Conservation (phyloP, 1,139 yeast species). For the Citeromyces hawaiiensis region DNA sequence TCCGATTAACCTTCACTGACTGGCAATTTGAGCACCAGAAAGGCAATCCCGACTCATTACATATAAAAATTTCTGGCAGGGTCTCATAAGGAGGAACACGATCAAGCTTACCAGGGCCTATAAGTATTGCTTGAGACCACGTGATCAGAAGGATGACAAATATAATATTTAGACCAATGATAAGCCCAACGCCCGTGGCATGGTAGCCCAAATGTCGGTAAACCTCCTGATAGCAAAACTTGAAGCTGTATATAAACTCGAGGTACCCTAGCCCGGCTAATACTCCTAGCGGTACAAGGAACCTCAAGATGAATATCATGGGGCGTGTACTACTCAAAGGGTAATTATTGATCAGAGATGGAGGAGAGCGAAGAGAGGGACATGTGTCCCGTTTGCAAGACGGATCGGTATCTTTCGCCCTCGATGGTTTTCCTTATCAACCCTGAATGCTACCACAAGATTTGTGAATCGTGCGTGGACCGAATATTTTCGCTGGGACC, state of each 20-base stretch:
- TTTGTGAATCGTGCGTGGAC: constrained; percentile 94
- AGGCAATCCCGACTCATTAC: constrained; percentile 51
- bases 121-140: constrained; percentile 14
- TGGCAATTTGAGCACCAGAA: constrained; percentile 42
- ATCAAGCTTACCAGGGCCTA: constrained; percentile 17
- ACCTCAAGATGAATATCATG: not conserved
- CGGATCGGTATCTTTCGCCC: constrained; percentile 88
- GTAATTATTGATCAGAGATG: not conserved
- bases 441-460: constrained; percentile 96
- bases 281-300: constrained; percentile 9
- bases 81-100: constrained; percentile 16
- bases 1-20: constrained; percentile 37
- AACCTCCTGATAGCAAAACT: constrained; percentile 16
- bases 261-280: constrained; percentile 13
- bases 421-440: constrained; percentile 86
- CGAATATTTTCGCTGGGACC: constrained; percentile 91
- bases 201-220: constrained; percentile 8
- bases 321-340: not conserved
- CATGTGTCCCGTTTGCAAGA: constrained; percentile 87
- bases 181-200: constrained; percentile 17
- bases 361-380: not conserved
- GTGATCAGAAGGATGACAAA: constrained; percentile 7
- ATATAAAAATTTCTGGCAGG: constrained; percentile 38
- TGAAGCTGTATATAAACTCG: constrained; percentile 17
- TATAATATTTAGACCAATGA: constrained; percentile 15